Evolutionary conservation across 805 yeast genomes (phyloP).

Genomic region (Saccharomyces mikatae): DNA sequence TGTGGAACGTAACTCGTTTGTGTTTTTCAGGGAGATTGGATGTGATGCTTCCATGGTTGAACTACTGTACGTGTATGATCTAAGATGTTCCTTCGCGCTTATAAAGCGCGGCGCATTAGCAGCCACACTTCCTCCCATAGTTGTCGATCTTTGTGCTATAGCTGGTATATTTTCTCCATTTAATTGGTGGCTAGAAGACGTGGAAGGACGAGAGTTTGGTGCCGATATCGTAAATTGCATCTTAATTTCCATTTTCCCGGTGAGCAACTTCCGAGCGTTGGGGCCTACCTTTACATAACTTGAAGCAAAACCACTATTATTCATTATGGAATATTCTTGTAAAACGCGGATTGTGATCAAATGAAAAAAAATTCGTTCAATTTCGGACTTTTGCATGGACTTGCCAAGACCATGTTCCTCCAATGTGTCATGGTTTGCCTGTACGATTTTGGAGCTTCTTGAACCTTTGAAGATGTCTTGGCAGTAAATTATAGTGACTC

Average conservation of each 20-base stretch:
- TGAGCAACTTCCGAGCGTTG: conserved; percentile 41
- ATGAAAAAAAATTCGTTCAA: conserved; percentile 78
- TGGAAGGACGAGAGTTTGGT: conserved; percentile 11
- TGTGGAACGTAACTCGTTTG: conserved; percentile 9
- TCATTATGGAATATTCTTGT: conserved; percentile 65
- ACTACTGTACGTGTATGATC: conserved; percentile 6
- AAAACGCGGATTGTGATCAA: conserved; percentile 58
- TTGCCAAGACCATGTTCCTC: conserved; percentile 66
- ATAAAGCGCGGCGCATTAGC: conserved; percentile 4
- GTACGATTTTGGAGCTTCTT: conserved; percentile 49
- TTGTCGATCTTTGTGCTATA: background rate
- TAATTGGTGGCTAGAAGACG: background rate
- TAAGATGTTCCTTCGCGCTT: conserved; percentile 11
- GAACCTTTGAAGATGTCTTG: conserved; percentile 82
- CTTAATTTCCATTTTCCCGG: conserved; percentile 36
- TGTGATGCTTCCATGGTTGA: background rate
- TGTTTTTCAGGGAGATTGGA: conserved; percentile 13
- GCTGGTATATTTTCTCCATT: background rate
- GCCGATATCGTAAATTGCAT: conserved; percentile 41
- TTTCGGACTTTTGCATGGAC: conserved; percentile 51
- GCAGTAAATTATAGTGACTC: conserved; percentile 71
- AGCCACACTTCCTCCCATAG: background rate
- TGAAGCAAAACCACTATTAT: conserved; percentile 71
- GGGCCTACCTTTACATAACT: conserved; percentile 64
- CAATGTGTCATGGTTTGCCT: conserved; percentile 51